Evolutionary conservation across 805 yeast species (phyloP).

Genomic region (Saturnispora zaruensis): DNA sequence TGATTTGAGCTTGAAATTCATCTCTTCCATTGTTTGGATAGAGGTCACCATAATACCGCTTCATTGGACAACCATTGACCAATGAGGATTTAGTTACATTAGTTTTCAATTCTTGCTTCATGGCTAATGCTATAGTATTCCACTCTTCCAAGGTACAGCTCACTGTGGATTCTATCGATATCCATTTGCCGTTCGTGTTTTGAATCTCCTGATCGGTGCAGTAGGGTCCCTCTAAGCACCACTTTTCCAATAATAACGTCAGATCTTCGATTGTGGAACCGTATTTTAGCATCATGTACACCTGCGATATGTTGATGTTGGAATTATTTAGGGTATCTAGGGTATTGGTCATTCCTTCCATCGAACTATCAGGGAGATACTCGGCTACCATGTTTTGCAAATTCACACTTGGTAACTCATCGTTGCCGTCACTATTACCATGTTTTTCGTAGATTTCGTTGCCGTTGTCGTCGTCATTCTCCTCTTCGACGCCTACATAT

Average conservation of each 20-base stretch:
- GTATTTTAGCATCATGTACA: not conserved
- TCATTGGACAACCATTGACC: slow-evolving; percentile 12
- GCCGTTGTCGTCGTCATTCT: not conserved
- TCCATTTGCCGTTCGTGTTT: not conserved
- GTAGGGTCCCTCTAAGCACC: slow-evolving; percentile 15
- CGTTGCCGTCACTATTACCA: not conserved
- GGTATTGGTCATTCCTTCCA: slow-evolving; percentile 9
- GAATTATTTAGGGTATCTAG: slow-evolving; percentile 8
- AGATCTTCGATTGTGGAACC: slow-evolving; percentile 7
- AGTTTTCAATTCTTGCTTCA: not conserved
- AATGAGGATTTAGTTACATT: not conserved
- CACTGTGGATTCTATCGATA: not conserved
- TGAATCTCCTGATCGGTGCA: not conserved
- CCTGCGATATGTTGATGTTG: not conserved
- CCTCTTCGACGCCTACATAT: not conserved
- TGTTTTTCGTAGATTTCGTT: not conserved
- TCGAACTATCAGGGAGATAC: not conserved
- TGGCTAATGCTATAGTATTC: not conserved
- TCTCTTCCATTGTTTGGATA: slow-evolving; percentile 15
- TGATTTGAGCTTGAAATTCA: not conserved
- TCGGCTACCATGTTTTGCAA: not conserved
- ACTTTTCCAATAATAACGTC: slow-evolving; percentile 5
- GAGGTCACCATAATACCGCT: slow-evolving; percentile 13
- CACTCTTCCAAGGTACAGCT: slow-evolving; percentile 2
- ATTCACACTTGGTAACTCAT: not conserved